Evolutionary conservation across 306 rosid species (phyloP).

Genomic region (Prosopis cineraria): DNA sequence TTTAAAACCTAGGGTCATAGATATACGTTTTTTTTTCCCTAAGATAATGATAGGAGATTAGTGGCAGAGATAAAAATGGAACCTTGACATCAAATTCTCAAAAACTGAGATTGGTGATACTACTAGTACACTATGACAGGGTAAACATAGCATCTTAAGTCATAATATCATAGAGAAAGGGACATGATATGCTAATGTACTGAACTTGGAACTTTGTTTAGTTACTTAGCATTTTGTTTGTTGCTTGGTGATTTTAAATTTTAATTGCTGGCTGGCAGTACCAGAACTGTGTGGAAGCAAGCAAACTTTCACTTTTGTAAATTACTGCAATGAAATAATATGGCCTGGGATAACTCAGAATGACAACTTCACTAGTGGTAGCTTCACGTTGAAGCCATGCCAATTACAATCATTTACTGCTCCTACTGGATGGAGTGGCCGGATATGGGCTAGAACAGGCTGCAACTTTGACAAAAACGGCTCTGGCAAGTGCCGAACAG

Average conservation of each 20-base stretch:
- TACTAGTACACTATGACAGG: not conserved
- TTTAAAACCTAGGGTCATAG: not conserved
- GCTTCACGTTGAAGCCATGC: constrained; percentile 50
- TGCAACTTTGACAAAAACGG: constrained; percentile 62
- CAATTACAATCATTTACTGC: constrained; percentile 49
- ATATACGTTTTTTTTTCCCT: not conserved
- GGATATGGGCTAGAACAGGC: constrained; percentile 69
- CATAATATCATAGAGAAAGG: not conserved
- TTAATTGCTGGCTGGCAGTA: constrained; percentile 35
- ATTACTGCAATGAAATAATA: constrained; percentile 61
- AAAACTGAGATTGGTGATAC: not conserved
- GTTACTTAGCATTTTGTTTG: not conserved
- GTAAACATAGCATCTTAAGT: not conserved
- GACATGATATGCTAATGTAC: not conserved
- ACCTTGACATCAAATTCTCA: not conserved
- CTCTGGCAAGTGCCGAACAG: constrained; percentile 59
- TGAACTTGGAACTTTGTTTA: not conserved
- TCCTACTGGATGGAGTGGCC: constrained; percentile 53
- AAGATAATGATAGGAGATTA: no score
- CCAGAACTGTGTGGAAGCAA: constrained; percentile 36
- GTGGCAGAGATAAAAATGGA: not conserved
- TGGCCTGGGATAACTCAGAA: constrained; percentile 62
- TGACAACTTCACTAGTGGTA: constrained; percentile 53
- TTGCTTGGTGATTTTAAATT: constrained; percentile 15
- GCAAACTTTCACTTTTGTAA: constrained; percentile 51